These are phyloP conservation scores for Dioscorea cayenensis DNA, from an alignment of 116 monocot species.

Conservation along the genomic window DNA sequence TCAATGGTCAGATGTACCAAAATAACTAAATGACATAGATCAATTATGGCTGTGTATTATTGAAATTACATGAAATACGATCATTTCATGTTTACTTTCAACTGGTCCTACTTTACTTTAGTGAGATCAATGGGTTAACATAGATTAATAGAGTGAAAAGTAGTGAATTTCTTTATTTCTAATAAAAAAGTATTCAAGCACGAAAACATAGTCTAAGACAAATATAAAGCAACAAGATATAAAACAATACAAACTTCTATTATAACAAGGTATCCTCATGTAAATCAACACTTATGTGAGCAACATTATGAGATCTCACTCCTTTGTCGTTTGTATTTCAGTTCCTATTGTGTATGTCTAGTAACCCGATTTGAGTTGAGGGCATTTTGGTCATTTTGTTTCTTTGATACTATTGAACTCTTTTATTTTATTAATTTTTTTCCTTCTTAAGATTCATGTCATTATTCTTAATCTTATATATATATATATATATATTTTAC, in stretches of 20 bases:
- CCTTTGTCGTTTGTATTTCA: too few species aligned
- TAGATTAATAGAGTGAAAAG: neutral
- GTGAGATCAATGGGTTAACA: constrained; percentile 3
- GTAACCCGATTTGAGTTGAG: too few species aligned
- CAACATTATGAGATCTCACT: too few species aligned
- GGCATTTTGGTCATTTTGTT: too few species aligned
- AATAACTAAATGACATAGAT: constrained; percentile 20
- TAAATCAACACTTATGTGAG: neutral
- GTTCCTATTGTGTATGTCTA: too few species aligned
- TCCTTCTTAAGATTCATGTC: too few species aligned
- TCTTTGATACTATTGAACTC: too few species aligned
- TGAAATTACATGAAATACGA: constrained; percentile 21
- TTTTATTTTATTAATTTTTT: too few species aligned
- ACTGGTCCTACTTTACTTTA: constrained; percentile 13
- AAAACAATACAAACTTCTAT: neutral
- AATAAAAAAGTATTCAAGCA: neutral
- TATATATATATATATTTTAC: too few species aligned
- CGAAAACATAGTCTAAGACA: too few species aligned
- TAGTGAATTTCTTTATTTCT: neutral
- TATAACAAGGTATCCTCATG: neutral
- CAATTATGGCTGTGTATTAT: neutral
- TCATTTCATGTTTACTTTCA: constrained; percentile 12
- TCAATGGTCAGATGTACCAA: constrained; percentile 8
- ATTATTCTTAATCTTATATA: too few species aligned
- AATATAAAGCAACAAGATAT: too few species aligned